phyloP scores from a whole-genome alignment of 331 rosid genomes.

The Arachis monticola region DNA sequence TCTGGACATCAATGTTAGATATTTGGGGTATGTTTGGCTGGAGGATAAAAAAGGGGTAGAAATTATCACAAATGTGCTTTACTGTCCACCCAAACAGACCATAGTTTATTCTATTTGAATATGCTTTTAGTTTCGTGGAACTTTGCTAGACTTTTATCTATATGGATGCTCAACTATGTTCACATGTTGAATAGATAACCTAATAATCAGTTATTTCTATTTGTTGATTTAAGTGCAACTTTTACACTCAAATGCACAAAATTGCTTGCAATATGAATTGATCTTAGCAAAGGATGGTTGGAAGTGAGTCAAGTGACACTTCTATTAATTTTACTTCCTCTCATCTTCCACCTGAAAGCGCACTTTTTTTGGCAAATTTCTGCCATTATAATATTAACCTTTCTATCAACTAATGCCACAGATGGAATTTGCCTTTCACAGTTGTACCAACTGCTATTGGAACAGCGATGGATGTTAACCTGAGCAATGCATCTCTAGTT shows the following conservation, averaged over 20 bases:
- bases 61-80: no score
- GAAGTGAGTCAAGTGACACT: neutral
- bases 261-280: conserved; percentile 9
- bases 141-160: neutral
- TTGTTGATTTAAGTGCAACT: conserved; percentile 8
- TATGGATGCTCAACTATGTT: conserved; percentile 19
- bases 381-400: conserved; percentile 65
- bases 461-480: conserved; percentile 91
- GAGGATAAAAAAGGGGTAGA: no score
- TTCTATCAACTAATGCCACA: conserved; percentile 98
- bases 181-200: conserved; percentile 1
- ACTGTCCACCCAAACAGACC: no score
- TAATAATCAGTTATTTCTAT: conserved; percentile 8
- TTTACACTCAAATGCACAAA: conserved; percentile 17
- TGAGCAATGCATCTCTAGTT: conserved; percentile 98
- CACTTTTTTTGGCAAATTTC: conserved; percentile 34
- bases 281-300: conserved; percentile 22
- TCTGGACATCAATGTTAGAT: neutral
- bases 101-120: neutral
- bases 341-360: conserved; percentile 33
- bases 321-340: conserved; percentile 6
- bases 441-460: conserved; percentile 99
- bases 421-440: conserved; percentile 99
- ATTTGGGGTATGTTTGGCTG: neutral
- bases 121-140: conserved; percentile 18